These are phyloP conservation scores for Nannizziopsis arthrosporioides DNA, from an alignment of 2,329 filamentous ascomycete species.

Conservation along the genomic window DNA sequence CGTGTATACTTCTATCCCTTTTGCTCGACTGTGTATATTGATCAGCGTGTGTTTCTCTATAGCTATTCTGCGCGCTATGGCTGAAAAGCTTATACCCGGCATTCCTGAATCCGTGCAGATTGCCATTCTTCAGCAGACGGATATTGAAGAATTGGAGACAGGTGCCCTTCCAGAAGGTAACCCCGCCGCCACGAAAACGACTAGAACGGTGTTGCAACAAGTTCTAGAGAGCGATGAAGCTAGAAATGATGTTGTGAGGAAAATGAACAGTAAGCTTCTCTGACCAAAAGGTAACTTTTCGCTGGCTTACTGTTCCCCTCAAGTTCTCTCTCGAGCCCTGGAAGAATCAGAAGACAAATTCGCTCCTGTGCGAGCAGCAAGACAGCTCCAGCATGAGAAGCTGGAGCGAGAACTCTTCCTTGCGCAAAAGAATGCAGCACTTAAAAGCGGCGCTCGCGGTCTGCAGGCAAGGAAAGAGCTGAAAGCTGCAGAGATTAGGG, in stretches of 20 bases:
- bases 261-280: conserved; percentile 44
- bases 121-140: conserved; percentile 58
- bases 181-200: not conserved
- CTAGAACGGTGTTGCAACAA: conserved; percentile 50
- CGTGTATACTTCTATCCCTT: too few relatives aligned
- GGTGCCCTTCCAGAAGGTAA: not conserved
- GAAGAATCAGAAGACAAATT: conserved; percentile 45
- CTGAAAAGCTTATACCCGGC: conserved; percentile 66
- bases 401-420: conserved; percentile 54
- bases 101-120: conserved; percentile 55
- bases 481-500: conserved; percentile 54
- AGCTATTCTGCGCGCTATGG: conserved; percentile 64
- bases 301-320: not conserved
- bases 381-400: conserved; percentile 51
- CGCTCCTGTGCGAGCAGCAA: conserved; percentile 49
- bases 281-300: not conserved
- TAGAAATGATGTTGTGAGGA: conserved; percentile 45
- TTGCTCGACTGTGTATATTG: too few relatives aligned
- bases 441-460: conserved; percentile 64
- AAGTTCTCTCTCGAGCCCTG: conserved; percentile 49
- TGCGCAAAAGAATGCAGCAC: conserved; percentile 59
- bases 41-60: not conserved
- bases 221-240: conserved; percentile 46
- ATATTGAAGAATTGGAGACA: conserved; percentile 23
- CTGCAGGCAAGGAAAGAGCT: conserved; percentile 65